phyloP scores from a whole-genome alignment of 75 land plant species.

The Azolla pinnata region DNA sequence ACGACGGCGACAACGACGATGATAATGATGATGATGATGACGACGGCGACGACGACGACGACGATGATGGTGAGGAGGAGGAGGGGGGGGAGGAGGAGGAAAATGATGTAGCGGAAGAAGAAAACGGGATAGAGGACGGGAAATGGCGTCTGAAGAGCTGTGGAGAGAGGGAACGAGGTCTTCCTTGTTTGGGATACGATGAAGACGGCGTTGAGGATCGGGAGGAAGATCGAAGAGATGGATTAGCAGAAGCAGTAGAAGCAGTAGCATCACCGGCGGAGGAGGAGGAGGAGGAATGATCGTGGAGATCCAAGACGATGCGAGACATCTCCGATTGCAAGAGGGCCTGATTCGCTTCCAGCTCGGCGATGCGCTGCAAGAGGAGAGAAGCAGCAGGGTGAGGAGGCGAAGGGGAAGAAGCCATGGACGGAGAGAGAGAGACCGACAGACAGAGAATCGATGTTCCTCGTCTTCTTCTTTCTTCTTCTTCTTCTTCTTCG shows the following conservation, averaged over 20 bases:
- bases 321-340: slow-evolving; percentile 52
- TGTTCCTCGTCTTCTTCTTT: no score
- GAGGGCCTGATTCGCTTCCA: slow-evolving; percentile 50
- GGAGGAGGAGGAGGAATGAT: no score
- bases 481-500: no score
- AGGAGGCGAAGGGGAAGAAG: neutral
- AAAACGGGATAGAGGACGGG: neutral
- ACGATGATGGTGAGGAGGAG: no score
- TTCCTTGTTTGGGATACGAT: no score
- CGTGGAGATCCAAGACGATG: slow-evolving; percentile 14
- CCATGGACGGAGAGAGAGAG: neutral
- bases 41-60: no score
- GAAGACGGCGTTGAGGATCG: no score
- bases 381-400: slow-evolving; percentile 8
- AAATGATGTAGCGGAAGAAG: neutral
- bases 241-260: neutral
- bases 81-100: neutral
- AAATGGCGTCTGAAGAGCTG: neutral
- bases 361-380: slow-evolving; percentile 48
- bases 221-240: neutral
- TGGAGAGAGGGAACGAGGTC: slow-evolving; percentile 2
- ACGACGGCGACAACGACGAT: no score
- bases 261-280: no score
- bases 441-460: neutral
- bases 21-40: no score